Evolutionary conservation across 225 moss, liverwort and hornwort genomes (phyloP).

Genomic region (Climacium dendroides): DNA sequence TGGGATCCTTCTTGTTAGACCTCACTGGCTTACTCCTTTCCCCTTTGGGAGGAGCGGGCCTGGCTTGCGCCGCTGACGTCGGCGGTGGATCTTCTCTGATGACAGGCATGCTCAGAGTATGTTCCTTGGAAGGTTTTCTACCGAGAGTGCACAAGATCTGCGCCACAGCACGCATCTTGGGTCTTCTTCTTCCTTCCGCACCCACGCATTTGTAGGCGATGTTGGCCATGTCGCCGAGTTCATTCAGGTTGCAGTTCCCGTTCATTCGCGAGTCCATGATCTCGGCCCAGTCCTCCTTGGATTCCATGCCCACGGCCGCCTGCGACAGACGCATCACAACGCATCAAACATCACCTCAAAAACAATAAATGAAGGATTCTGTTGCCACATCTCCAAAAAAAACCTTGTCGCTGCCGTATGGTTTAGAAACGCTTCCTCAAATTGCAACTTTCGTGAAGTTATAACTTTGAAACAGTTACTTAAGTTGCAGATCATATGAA

Average conservation of each 20-base stretch:
- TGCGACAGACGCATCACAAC: background rate
- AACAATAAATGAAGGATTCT: background rate
- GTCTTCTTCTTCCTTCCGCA: constrained; percentile 15
- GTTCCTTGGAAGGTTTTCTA: background rate
- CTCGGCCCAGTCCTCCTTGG: constrained; percentile 91
- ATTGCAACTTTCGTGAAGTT: background rate
- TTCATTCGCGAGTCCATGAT: constrained; percentile 77
- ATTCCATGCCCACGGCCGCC: constrained; percentile 89
- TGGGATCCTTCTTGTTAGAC: background rate
- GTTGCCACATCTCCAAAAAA: background rate
- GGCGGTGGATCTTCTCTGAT: constrained; percentile 5
- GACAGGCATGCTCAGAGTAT: constrained; percentile 6
- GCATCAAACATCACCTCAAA: background rate
- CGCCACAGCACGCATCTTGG: constrained; percentile 33
- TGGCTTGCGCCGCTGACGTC: background rate
- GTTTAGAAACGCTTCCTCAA: background rate
- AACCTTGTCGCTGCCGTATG: no score
- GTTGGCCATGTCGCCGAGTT: constrained; percentile 91
- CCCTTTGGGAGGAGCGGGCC: background rate
- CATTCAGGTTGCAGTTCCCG: constrained; percentile 60
- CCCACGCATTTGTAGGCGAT: constrained; percentile 81
- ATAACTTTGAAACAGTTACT: no score
- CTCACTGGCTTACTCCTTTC: constrained; percentile 13
- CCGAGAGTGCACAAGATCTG: constrained; percentile 34
- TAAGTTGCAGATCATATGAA: background rate